phyloP scores from a whole-genome alignment of 139 green algal species.

The Asterochloris erici region DNA sequence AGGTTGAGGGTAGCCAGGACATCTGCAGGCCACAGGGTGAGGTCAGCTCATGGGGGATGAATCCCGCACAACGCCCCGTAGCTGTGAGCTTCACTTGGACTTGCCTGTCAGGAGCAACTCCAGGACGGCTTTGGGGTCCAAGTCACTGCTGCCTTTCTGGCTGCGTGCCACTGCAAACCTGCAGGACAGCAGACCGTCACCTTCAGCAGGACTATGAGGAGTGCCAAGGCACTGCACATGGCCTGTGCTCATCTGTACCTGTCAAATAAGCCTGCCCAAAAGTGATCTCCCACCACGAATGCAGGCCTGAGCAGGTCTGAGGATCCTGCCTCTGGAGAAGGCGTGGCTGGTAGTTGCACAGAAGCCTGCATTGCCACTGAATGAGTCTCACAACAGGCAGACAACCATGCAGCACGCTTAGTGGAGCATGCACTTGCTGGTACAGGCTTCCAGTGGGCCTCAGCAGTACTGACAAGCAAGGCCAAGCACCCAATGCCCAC shows the following conservation, averaged over 20 bases:
- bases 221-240: too few species aligned
- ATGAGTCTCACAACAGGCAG: neutral
- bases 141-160: neutral
- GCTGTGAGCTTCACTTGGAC: neutral
- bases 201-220: too few species aligned
- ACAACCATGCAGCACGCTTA: neutral
- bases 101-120: neutral
- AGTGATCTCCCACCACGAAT: too few species aligned
- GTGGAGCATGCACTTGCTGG: neutral
- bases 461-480: neutral
- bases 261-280: too few species aligned
- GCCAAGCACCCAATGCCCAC: slow-evolving; percentile 8
- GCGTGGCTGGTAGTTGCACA: neutral
- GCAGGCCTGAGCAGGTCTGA: too few species aligned
- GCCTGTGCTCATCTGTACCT: too few species aligned
- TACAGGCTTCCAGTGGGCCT: neutral
- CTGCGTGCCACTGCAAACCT: neutral
- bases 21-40: slow-evolving; percentile 27
- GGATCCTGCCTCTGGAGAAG: neutral
- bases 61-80: neutral
- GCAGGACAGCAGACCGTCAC: neutral
- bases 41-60: too few species aligned
- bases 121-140: neutral
- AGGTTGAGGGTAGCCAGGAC: slow-evolving; percentile 47
- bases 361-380: neutral